Percentiles rank a stretch among this genome's conserved stretches.
phyloP scores from a whole-genome alignment of 169 alveolate species.

The Plasmodium falciparum region DNA sequence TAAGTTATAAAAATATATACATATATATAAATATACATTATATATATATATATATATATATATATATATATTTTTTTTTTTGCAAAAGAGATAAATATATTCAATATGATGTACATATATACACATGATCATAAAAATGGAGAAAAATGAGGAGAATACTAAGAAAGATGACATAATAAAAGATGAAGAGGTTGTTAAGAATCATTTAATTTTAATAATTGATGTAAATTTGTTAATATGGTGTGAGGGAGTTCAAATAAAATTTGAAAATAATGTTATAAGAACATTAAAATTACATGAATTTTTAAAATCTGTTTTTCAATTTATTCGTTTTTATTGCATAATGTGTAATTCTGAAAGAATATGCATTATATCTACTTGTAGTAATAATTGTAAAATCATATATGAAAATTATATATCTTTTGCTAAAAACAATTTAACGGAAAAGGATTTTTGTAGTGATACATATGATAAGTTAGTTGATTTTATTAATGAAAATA shows the following conservation, averaged over 20 bases:
- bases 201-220: constrained; percentile 42
- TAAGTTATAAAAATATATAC: too few species aligned
- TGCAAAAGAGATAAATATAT: neutral
- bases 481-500: constrained; percentile 53
- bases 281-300: constrained; percentile 35
- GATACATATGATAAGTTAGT: constrained; percentile 58
- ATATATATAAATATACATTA: too few species aligned
- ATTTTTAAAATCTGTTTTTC: constrained; percentile 47
- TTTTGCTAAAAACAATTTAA: constrained; percentile 52
- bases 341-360: constrained; percentile 68
- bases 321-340: constrained; percentile 63
- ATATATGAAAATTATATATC: constrained; percentile 59
- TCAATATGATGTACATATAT: neutral
- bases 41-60: neutral
- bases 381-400: constrained; percentile 29
- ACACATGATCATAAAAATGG: constrained; percentile 18
- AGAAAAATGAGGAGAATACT: constrained; percentile 41
- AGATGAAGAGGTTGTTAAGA: constrained; percentile 29
- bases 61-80: too few species aligned
- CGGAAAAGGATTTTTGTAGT: constrained; percentile 57
- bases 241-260: constrained; percentile 72
- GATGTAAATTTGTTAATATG: constrained; percentile 62
- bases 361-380: constrained; percentile 72
- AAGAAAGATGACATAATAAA: constrained; percentile 13
- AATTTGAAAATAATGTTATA: constrained; percentile 51